Evolutionary conservation across 768 basidiomycete genomes (phyloP), one percentile per base, ranked within the genome.

Genomic region (Crucibulum laeve): DNA sequence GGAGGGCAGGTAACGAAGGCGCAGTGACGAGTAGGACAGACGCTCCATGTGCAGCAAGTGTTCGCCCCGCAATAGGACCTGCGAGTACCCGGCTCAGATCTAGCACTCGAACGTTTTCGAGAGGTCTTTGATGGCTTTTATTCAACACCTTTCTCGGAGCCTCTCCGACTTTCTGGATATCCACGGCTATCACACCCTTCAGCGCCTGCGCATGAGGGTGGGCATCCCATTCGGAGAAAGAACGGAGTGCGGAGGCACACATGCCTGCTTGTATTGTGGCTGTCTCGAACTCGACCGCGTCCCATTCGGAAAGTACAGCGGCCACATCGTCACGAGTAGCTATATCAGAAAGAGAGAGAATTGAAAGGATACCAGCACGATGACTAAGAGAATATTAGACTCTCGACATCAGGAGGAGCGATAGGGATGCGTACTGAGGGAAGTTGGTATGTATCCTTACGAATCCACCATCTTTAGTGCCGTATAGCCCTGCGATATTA

Each of bases 371-470:
- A 5, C 77, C 78, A 10, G 59, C 58, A 18, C 72, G 63, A 50
- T 83, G 80, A 45, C 80, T 80, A 19, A 10, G 6, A 11, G 13
- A 25, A 18, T 30, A 21, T 48, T 34, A 25, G 24, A 35, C 14
- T 37, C 30, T 38, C 4, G 38, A 22, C 23, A 43, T 28, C 14
- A 32, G 33, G 23, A 15, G 13, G 19, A 39, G 22, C 22, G 7
- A 40, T 17, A 5, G 14, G 42, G 21, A 14, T 3, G 42, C 56
- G 57, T 66, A 79, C 80, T 82, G 82, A 26, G 80, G 76, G 53
- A 82, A 83, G 43, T 82, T 82, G 15, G 80, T 80, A 47, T 83
- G 81, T 8, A 80, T 70, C 22, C 80, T 67, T 13, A 82, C 73
- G 49, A 61, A 75, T 34, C 68, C 59, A 21, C 55, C 50, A 45